A percentile compares a stretch with the other conserved stretches of the same genome.
Conservation (phyloP, 306 rosid genomes). For the Prunus davidiana region DNA sequence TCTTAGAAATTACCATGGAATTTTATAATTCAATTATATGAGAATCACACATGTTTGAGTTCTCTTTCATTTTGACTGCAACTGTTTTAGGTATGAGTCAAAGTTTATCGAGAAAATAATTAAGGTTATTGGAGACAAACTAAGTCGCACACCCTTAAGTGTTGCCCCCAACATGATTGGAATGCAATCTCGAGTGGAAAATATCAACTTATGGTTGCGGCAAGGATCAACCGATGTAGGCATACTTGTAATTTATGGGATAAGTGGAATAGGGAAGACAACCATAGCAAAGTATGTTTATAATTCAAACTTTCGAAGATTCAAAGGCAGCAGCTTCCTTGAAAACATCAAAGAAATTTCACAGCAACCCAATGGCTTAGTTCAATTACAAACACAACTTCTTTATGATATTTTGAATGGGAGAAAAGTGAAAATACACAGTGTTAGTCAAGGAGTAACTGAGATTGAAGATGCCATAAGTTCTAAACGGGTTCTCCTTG, state of each 20-base stretch:
- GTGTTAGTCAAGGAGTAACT: too few species aligned
- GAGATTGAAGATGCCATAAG: too few species aligned
- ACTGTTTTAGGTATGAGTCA: neutral
- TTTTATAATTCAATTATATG: too few species aligned
- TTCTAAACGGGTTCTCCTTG: too few species aligned
- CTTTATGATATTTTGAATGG: neutral
- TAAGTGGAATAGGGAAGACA: conserved; percentile 7
- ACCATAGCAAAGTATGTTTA: neutral
- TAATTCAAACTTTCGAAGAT: neutral
- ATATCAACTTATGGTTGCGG: neutral
- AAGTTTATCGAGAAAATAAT: neutral
- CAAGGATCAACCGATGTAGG: neutral
- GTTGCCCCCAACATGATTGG: neutral
- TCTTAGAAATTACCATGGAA: too few species aligned
- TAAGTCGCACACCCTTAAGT: neutral
- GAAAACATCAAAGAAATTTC: too few species aligned
- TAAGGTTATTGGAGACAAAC: neutral
- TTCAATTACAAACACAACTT: too few species aligned
- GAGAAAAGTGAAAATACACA: neutral
- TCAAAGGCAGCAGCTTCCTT: too few species aligned
- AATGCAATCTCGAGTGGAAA: neutral
- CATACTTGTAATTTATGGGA: neutral
- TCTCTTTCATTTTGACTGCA: neutral
- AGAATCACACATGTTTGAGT: neutral
- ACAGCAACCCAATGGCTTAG: too few species aligned